phyloP scores from a whole-genome alignment of 768 basidiomycete genomes.

The Kwoniella newhampshirensis region DNA sequence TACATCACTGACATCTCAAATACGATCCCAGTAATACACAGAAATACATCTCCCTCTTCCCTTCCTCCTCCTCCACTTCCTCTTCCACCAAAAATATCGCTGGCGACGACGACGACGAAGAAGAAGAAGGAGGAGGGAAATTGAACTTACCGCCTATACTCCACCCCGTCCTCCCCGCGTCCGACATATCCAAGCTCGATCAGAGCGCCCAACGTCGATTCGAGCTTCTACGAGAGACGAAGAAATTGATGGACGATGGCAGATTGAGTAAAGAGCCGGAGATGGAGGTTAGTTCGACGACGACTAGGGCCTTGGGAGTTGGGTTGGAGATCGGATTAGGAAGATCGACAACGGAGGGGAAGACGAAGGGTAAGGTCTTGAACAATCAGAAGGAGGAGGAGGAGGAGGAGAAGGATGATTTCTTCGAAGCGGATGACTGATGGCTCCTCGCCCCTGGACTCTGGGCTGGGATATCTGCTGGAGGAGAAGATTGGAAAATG shows the following conservation, averaged over 20 bases:
- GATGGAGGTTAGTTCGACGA: constrained; percentile 22
- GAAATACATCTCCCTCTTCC: constrained; percentile 89
- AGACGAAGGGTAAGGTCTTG: constrained; percentile 2
- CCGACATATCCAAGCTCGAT: constrained; percentile 11
- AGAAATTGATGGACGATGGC: constrained; percentile 28
- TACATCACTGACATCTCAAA: too few species aligned
- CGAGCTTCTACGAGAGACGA: constrained; percentile 35
- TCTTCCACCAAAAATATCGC: constrained; percentile 7
- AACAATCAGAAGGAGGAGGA: constrained; percentile 8
- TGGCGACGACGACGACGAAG: background rate
- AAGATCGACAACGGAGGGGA: constrained; percentile 9
- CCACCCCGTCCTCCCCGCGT: background rate
- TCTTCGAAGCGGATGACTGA: constrained; percentile 32
- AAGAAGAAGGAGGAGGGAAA: constrained; percentile 9
- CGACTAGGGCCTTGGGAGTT: background rate
- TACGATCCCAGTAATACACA: constrained; percentile 65
- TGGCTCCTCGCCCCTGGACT: too few species aligned
- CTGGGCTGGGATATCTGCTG: too few species aligned
- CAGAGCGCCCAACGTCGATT: constrained; percentile 22
- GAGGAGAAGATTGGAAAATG: too few species aligned
- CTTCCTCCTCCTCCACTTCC: constrained; percentile 45
- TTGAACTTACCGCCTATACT: constrained; percentile 20
- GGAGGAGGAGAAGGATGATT: constrained; percentile 37
- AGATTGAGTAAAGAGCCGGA: constrained; percentile 33
- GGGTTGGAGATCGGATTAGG: background rate